These are phyloP conservation scores for Senna tora DNA, from an alignment of 306 rosid species.

Conservation along the genomic window DNA sequence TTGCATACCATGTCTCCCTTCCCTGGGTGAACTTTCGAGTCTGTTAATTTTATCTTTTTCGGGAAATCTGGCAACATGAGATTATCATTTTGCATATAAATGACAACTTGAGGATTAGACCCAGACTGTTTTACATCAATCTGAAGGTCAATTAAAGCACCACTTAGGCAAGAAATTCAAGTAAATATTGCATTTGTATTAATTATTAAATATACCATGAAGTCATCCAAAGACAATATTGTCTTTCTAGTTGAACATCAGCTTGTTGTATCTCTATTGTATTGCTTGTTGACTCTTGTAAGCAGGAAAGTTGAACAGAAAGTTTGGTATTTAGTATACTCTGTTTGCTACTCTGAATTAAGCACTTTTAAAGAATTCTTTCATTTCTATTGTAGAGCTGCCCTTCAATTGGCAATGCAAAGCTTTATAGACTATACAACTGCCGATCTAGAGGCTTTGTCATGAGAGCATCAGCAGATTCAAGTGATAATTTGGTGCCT, in stretches of 20 bases:
- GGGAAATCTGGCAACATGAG: neutral
- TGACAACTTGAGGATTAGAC: conserved; percentile 3
- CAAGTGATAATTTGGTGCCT: conserved; percentile 61
- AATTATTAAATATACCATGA: neutral
- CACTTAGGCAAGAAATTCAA: neutral
- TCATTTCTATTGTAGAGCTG: conserved; percentile 48
- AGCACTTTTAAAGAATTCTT: neutral
- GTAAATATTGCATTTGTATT: neutral
- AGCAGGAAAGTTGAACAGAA: neutral
- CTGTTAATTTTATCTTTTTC: neutral
- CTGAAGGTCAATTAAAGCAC: neutral
- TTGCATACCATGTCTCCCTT: neutral
- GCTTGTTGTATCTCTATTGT: neutral
- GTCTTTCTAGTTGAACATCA: neutral
- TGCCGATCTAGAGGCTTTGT: conserved; percentile 61
- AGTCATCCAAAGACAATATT: neutral
- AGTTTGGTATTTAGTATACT: conserved; percentile 22
- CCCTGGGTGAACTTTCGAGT: neutral
- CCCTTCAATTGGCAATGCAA: conserved; percentile 61
- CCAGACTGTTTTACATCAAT: neutral
- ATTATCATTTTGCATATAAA: neutral
- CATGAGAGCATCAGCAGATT: conserved; percentile 66
- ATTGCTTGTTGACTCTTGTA: conserved; percentile 2
- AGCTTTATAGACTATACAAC: conserved; percentile 56
- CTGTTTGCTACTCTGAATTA: neutral